Evolutionary conservation across 2,329 filamentous ascomycete species (phyloP).

Genomic region (Apiospora rasikravindrae): DNA sequence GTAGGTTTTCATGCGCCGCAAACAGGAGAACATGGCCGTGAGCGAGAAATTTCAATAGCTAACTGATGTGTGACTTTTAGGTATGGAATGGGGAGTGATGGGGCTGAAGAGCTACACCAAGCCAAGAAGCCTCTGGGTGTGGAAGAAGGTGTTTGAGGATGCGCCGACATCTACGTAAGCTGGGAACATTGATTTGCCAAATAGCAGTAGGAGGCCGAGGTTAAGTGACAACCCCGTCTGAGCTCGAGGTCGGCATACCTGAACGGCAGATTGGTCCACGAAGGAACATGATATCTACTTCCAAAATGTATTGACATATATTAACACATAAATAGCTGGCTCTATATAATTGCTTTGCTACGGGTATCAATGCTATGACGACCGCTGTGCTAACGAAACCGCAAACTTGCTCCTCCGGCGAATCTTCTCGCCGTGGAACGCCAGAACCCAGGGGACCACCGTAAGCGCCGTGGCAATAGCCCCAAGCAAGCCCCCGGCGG

Average conservation of each 20-base stretch:
- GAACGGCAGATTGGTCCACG: no score
- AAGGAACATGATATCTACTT: no score
- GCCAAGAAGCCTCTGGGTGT: conserved; percentile 29
- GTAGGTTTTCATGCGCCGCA: neutral
- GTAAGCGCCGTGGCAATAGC: conserved; percentile 73
- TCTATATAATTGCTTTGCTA: neutral
- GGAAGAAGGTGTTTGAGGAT: conserved; percentile 20
- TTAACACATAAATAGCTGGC: neutral
- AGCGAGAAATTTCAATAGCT: neutral
- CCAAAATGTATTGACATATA: no score
- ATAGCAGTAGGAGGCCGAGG: neutral
- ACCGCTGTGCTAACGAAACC: conserved; percentile 35
- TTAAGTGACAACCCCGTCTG: no score
- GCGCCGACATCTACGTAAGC: neutral
- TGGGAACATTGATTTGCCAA: neutral
- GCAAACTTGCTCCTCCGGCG: conserved; percentile 79
- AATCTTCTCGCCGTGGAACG: conserved; percentile 79
- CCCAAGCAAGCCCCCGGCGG: conserved; percentile 77
- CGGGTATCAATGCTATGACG: neutral
- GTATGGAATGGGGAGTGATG: conserved; percentile 49
- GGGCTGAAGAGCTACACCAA: conserved; percentile 40
- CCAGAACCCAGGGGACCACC: conserved; percentile 84
- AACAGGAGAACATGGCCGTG: neutral
- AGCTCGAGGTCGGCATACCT: no score
- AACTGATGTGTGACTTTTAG: neutral